Conservation (phyloP, 805 yeast genomes). For the Myxozyma mucilagina region DNA sequence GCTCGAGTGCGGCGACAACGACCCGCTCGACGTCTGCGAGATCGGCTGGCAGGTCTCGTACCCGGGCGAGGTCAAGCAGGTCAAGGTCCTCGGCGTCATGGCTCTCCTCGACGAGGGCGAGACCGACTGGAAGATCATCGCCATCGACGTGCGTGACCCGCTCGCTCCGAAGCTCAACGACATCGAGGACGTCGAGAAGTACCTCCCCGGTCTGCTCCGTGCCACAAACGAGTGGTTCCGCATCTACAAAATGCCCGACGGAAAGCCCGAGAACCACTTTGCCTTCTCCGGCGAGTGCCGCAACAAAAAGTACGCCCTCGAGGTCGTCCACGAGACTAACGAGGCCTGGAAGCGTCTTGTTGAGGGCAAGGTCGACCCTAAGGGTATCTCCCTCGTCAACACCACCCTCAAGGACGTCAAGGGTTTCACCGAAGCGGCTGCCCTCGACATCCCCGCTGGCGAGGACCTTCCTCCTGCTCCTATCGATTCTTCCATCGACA, state of each 20-base stretch:
- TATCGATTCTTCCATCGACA: constrained; percentile 93
- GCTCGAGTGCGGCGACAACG: constrained; percentile 79
- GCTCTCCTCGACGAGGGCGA: constrained; percentile 97
- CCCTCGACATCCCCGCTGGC: constrained; percentile 62
- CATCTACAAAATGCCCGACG: constrained; percentile 96
- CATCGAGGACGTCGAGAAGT: constrained; percentile 84
- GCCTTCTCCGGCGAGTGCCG: constrained; percentile 96
- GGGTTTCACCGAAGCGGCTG: constrained; percentile 49
- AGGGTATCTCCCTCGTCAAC: constrained; percentile 74
- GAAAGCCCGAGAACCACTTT: constrained; percentile 93
- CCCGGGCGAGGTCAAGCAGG: constrained; percentile 77
- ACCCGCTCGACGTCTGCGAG: constrained; percentile 93
- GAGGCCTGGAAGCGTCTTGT: constrained; percentile 82
- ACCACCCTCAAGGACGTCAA: constrained; percentile 64
- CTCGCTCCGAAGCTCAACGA: constrained; percentile 83
- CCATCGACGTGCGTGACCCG: constrained; percentile 83
- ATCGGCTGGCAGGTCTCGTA: constrained; percentile 63
- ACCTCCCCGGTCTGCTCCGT: constrained; percentile 89
- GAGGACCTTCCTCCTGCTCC: constrained; percentile 71
- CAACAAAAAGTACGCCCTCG: constrained; percentile 81
- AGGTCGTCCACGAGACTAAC: constrained; percentile 76
- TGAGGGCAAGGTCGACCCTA: constrained; percentile 56
- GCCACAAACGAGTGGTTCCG: constrained; percentile 98
- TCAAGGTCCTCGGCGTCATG: constrained; percentile 89
- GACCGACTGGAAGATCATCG: constrained; percentile 96